Evolutionary conservation across 768 basidiomycete species (phyloP), one percentile per base, ranked within the genome.

Genomic region (Phaeolepiota aurea): DNA sequence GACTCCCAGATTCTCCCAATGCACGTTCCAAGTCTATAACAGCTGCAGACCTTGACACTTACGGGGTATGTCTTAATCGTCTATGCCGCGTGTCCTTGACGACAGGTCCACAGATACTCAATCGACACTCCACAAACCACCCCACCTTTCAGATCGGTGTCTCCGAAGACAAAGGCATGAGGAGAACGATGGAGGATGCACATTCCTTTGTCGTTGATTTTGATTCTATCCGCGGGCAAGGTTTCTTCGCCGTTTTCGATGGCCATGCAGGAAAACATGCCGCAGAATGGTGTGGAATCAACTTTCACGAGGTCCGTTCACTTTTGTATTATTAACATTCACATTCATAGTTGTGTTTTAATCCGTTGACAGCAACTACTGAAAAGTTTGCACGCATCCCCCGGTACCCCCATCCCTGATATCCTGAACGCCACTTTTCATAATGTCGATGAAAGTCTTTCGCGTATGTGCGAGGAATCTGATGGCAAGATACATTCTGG

Each of bases 191-290:
- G 96, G 96, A 98, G 62, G 96, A 98, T 58, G 79, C 90, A 4
- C 92, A 98, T 59, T 90, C 91, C 16, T 96, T 97, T 54, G 81
- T 98, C 44, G 86, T 93, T 46, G 93, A 98, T 57, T 99, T 87
- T 58, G 91, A 80, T 25, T 77, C 80, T 23, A 71, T 98, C 14
- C 78, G 84, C 32, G 96, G 96, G 0, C 96, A 99, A 58, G 96
- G 93, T 5, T 98, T 96, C 70, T 98, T 94, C 58, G 94, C 94
- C 4, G 80, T 99, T 33, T 99, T 98, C 53, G 96, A 99, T 52
- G 96, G 96, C 2, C 96, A 99, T 58, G 96, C 96, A 1, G 96
- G 96, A 13, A 98, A 94, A 59, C 89, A 97, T 53, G 93, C 94
- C 22, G 96, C 96, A 19, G 96, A 99, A 59, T 98, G 94, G 93